Percentiles rank a stretch among this genome's conserved stretches.
phyloP scores from a whole-genome alignment of 1,284 basidiomycete genomes.

The Albatrellus sp. region DNA sequence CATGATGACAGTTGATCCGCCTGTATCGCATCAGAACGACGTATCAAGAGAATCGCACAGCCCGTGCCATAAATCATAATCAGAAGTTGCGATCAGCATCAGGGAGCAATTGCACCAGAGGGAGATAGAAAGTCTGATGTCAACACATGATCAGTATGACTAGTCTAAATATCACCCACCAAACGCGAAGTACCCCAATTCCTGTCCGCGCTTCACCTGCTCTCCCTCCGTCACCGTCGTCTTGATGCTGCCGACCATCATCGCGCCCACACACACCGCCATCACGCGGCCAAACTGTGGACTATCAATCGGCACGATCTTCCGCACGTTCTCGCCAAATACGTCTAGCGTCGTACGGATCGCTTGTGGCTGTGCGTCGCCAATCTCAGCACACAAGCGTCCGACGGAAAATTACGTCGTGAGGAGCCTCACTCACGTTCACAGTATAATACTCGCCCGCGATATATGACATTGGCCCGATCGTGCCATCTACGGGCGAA shows the following conservation, averaged over 20 bases:
- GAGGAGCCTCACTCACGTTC: constrained; percentile 41
- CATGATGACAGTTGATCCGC: constrained; percentile 82
- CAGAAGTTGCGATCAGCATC: constrained; percentile 1
- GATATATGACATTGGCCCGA: constrained; percentile 75
- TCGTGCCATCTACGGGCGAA: constrained; percentile 75
- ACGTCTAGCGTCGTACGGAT: constrained; percentile 79
- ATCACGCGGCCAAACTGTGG: constrained; percentile 81
- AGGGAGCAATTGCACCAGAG: background rate
- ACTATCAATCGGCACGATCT: constrained; percentile 82
- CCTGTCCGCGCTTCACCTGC: constrained; percentile 69
- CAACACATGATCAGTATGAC: background rate
- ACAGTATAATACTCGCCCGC: constrained; percentile 89
- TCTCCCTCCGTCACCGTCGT: constrained; percentile 82
- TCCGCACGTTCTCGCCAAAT: constrained; percentile 87
- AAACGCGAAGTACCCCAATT: constrained; percentile 90
- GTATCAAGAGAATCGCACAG: background rate
- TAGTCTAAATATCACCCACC: constrained; percentile 34
- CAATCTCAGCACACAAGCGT: constrained; percentile 5
- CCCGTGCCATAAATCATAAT: background rate
- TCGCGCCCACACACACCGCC: constrained; percentile 82
- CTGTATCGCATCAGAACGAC: constrained; percentile 22
- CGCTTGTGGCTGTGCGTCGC: constrained; percentile 54
- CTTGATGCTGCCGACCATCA: constrained; percentile 89
- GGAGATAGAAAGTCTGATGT: background rate
- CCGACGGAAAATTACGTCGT: constrained; percentile 11